Evolutionary conservation across 139 green algal genomes (phyloP).

Genomic region (Bryopsis sp.): DNA sequence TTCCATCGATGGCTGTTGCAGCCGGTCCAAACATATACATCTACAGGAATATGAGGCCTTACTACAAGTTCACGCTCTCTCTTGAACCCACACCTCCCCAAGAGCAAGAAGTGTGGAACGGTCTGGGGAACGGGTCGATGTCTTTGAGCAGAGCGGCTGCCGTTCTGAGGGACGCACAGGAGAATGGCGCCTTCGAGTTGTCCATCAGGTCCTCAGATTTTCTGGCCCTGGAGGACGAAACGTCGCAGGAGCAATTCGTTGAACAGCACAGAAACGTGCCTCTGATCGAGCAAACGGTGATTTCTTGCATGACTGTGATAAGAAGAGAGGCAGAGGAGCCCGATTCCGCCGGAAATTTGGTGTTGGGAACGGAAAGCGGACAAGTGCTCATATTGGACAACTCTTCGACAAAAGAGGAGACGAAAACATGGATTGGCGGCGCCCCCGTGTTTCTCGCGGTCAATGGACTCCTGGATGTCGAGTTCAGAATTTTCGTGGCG

Average conservation of each 20-base stretch:
- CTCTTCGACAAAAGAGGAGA: slow-evolving; percentile 31
- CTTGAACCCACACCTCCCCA: no score
- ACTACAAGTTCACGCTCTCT: slow-evolving; percentile 64
- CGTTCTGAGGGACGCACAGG: no score
- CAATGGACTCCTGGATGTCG: slow-evolving; percentile 36
- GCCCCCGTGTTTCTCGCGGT: slow-evolving; percentile 41
- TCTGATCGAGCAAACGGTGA: slow-evolving; percentile 25
- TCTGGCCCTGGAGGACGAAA: slow-evolving; percentile 37
- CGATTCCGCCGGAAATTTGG: slow-evolving; percentile 45
- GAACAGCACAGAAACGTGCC: neutral
- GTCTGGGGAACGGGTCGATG: no score
- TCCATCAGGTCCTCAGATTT: no score
- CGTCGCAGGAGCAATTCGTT: slow-evolving; percentile 35
- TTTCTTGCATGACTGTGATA: slow-evolving; percentile 30
- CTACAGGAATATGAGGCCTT: slow-evolving; percentile 59
- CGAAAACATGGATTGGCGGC: slow-evolving; percentile 35
- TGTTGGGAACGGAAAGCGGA: slow-evolving; percentile 52
- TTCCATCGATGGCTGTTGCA: neutral
- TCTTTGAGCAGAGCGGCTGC: no score
- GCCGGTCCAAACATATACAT: slow-evolving; percentile 52
- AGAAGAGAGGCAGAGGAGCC: no score
- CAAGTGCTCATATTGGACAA: slow-evolving; percentile 53
- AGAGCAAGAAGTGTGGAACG: no score
- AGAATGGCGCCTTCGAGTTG: no score
- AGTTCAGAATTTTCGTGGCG: slow-evolving; percentile 49